Evolutionary conservation across 2,329 filamentous ascomycete species (phyloP).

Genomic region (Sclerotinia trifoliorum): DNA sequence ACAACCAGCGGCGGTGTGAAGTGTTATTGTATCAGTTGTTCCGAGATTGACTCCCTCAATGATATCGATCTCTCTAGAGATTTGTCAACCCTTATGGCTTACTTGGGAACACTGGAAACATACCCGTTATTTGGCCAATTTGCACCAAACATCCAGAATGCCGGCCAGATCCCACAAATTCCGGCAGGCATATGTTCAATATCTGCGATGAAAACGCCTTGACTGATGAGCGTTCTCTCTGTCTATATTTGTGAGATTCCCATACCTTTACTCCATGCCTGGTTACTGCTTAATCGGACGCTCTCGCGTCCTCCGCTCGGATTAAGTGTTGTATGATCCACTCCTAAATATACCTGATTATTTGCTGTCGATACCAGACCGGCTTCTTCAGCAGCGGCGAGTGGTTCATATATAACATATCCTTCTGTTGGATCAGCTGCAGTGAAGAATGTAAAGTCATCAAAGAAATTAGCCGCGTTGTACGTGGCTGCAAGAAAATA

Average conservation of each 20-base stretch:
- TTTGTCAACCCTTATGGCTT: neutral
- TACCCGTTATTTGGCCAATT: conserved; percentile 35
- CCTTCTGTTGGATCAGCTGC: conserved; percentile 62
- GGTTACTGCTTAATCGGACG: conserved; percentile 65
- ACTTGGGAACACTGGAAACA: neutral
- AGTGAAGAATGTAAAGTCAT: conserved; percentile 52
- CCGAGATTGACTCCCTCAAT: conserved; percentile 50
- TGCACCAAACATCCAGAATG: conserved; percentile 39
- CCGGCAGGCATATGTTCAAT: conserved; percentile 63
- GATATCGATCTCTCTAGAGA: conserved; percentile 40
- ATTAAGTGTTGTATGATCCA: conserved; percentile 59
- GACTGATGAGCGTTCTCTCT: neutral
- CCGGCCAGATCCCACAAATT: conserved; percentile 45
- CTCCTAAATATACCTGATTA: conserved; percentile 64
- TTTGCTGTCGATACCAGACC: conserved; percentile 58
- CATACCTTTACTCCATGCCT: conserved; percentile 58
- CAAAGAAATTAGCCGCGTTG: conserved; percentile 46
- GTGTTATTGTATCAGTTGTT: conserved; percentile 45
- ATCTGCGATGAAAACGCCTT: conserved; percentile 64
- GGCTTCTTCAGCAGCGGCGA: conserved; percentile 51
- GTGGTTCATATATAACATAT: conserved; percentile 60
- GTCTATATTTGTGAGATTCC: neutral
- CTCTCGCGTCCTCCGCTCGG: conserved; percentile 55
- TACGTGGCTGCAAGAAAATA: conserved; percentile 42
- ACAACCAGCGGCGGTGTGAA: conserved; percentile 49